These are phyloP conservation scores for Davidsoniella virescens DNA, from an alignment of 2,329 filamentous ascomycete species.

Conservation along the genomic window DNA sequence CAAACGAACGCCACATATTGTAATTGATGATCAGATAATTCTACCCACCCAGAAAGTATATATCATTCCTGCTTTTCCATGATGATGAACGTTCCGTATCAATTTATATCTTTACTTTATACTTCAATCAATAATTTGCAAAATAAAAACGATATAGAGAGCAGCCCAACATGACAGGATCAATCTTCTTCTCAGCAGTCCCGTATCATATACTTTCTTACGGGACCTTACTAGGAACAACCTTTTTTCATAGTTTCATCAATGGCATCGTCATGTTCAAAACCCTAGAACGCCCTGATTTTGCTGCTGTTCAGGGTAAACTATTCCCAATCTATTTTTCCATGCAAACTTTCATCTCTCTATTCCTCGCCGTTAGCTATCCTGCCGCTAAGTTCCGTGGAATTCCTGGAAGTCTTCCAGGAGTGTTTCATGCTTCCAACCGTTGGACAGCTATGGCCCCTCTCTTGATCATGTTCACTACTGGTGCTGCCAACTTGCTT, in stretches of 20 bases:
- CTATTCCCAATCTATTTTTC: conserved; percentile 83
- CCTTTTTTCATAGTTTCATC: conserved; percentile 75
- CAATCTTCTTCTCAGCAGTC: conserved; percentile 44
- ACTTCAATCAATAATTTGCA: neutral
- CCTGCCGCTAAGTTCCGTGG: conserved; percentile 39
- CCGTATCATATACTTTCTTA: conserved; percentile 71
- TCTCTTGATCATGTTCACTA: conserved; percentile 51
- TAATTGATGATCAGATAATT: neutral
- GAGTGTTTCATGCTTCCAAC: conserved; percentile 44
- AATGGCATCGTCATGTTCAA: conserved; percentile 61
- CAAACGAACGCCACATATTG: neutral
- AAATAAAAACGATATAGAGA: neutral
- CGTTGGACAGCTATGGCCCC: conserved; percentile 50
- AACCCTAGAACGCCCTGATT: conserved; percentile 61
- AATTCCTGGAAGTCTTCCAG: conserved; percentile 30
- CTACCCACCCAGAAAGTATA: neutral
- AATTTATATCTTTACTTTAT: neutral
- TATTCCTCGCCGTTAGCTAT: conserved; percentile 62
- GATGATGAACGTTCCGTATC: neutral
- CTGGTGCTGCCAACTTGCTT: conserved; percentile 52
- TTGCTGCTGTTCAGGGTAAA: conserved; percentile 61
- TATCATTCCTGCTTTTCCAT: neutral
- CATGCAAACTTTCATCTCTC: conserved; percentile 61
- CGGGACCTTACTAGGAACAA: conserved; percentile 71
- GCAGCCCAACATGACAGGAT: conserved; percentile 1